These are phyloP conservation scores for Ceratocystis alfenasii DNA, from an alignment of 2,329 filamentous ascomycete species.

Conservation along the genomic window DNA sequence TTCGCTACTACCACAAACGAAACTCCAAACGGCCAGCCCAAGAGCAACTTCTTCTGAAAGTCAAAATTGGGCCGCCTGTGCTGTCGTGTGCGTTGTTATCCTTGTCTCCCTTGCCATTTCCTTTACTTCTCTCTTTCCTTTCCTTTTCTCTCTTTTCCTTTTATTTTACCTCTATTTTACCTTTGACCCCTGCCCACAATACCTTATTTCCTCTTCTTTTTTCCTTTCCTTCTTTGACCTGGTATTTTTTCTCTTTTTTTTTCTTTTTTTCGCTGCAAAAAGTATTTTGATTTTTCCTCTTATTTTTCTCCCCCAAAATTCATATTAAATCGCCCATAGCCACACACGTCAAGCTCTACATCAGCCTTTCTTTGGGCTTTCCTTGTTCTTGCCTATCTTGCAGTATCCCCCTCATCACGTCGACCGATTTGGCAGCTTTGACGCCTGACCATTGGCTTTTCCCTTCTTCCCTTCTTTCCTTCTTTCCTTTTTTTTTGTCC, in stretches of 20 bases:
- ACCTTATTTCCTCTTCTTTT: background rate
- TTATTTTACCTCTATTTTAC: conserved; percentile 6
- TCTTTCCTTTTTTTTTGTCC: background rate
- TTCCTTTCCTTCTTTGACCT: background rate
- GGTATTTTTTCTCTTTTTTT: background rate
- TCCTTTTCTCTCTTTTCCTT: background rate
- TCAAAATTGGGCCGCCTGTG: background rate
- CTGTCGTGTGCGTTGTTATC: background rate
- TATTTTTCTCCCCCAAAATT: background rate
- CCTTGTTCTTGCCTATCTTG: background rate
- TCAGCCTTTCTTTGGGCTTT: background rate
- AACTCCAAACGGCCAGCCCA: background rate
- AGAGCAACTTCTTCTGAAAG: background rate
- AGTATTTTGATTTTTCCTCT: background rate
- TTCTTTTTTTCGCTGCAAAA: background rate
- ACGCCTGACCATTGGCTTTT: background rate
- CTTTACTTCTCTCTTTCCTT: background rate
- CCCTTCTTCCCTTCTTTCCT: background rate
- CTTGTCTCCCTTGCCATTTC: background rate
- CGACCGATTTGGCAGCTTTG: background rate
- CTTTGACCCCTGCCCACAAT: background rate
- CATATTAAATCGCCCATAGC: background rate
- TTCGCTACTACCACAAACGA: conserved; percentile 7
- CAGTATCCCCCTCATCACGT: background rate
- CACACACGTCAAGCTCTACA: background rate